Evolutionary conservation across 2,329 filamentous ascomycete species (phyloP).

Genomic region (Hypoxylon sp.): DNA sequence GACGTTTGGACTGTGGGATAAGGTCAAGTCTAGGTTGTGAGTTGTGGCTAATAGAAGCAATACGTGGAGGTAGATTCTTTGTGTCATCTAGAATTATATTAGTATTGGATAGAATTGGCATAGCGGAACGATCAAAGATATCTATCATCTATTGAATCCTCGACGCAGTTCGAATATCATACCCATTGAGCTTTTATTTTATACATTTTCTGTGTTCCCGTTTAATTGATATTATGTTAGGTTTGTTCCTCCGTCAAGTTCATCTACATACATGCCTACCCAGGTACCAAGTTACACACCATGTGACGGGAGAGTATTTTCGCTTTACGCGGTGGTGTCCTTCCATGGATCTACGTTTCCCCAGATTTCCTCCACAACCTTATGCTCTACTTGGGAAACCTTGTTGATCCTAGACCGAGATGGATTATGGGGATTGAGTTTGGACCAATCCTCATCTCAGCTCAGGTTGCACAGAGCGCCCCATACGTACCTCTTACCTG

Average conservation of each 20-base stretch:
- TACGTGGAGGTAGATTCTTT: neutral
- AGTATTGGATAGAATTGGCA: constrained; percentile 33
- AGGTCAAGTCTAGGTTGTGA: constrained; percentile 66
- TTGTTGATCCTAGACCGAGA: neutral
- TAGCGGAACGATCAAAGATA: constrained; percentile 16
- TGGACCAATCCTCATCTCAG: constrained; percentile 10
- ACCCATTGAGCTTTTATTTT: no score
- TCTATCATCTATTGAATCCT: neutral
- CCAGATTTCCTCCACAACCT: constrained; percentile 12
- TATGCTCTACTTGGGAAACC: neutral
- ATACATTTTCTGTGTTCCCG: no score
- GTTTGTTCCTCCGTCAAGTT: no score
- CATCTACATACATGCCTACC: no score
- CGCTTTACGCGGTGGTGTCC: no score
- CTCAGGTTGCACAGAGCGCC: neutral
- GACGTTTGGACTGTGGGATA: constrained; percentile 64
- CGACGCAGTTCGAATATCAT: neutral
- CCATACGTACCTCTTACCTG: neutral
- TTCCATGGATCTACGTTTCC: neutral
- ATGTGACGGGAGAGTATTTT: no score
- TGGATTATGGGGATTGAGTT: neutral
- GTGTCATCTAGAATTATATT: constrained; percentile 3
- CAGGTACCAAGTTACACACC: no score
- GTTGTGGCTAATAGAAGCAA: constrained; percentile 4
- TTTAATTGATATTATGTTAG: no score